Conservation (phyloP, 1,139 yeast genomes). For the Kodamaea anthophila region DNA sequence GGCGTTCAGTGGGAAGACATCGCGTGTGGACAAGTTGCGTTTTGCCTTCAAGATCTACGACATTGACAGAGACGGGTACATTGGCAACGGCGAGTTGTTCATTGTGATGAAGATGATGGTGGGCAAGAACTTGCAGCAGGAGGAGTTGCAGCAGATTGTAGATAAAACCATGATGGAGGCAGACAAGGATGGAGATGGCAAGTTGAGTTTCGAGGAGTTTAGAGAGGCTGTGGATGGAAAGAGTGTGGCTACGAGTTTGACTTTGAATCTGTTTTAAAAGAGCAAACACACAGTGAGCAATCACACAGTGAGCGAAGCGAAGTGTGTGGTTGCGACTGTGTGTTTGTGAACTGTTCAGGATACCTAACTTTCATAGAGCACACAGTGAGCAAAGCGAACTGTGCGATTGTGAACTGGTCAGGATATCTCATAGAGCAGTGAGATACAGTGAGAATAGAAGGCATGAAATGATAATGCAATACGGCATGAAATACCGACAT, state of each 20-base stretch:
- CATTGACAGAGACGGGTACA: constrained; percentile 90
- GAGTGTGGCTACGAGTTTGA: constrained; percentile 55
- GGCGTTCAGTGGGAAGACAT: constrained; percentile 86
- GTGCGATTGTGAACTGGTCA: too few species aligned
- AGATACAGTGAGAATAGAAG: too few species aligned
- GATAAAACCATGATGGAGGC: constrained; percentile 96
- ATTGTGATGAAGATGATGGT: constrained; percentile 96
- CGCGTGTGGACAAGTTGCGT: constrained; percentile 72
- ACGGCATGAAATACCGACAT: too few species aligned
- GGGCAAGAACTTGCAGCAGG: constrained; percentile 80
- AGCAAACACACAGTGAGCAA: too few species aligned
- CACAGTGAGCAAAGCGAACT: too few species aligned
- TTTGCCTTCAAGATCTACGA: constrained; percentile 95
- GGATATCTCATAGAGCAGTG: too few species aligned
- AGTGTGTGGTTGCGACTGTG: too few species aligned
- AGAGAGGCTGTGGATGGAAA: constrained; percentile 65
- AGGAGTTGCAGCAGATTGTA: constrained; percentile 88
- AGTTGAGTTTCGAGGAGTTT: constrained; percentile 82
- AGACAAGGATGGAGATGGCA: constrained; percentile 87
- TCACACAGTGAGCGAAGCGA: too few species aligned
- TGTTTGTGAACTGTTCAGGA: too few species aligned
- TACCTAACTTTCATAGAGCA: too few species aligned
- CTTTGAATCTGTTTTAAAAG: constrained; percentile 36
- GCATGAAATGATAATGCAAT: too few species aligned
- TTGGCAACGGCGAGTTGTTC: constrained; percentile 91